Evolutionary conservation across 2,329 filamentous ascomycete genomes (phyloP).

Genomic region (Graphilbum sp.): DNA sequence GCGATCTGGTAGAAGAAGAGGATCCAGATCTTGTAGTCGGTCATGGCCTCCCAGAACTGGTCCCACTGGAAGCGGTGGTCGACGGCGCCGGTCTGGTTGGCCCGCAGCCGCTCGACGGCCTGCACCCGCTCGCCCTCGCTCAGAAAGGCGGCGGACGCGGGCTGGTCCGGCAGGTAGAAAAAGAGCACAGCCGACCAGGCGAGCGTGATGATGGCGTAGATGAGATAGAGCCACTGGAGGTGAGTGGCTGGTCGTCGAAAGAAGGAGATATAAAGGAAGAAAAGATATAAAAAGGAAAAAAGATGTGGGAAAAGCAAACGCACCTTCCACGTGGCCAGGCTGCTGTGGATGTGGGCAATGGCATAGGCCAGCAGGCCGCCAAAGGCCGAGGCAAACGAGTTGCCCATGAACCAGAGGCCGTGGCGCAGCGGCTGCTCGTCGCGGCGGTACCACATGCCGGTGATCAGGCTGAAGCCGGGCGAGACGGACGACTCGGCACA

Average conservation of each 20-base stretch:
- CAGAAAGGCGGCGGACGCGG: constrained; percentile 20
- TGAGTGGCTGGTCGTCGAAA: constrained; percentile 6
- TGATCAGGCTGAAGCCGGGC: constrained; percentile 3
- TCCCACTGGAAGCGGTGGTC: constrained; percentile 1
- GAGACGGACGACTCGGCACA: constrained; percentile 1
- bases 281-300: too few species aligned
- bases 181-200: constrained; percentile 14
- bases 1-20: constrained; percentile 7
- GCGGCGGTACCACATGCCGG: constrained; percentile 6
- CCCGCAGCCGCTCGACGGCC: constrained; percentile 16
- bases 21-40: constrained; percentile 8
- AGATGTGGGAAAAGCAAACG: not conserved
- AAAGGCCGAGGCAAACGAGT: constrained; percentile 1
- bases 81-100: constrained; percentile 19
- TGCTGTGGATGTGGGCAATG: constrained; percentile 7
- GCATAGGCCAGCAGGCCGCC: constrained; percentile 1
- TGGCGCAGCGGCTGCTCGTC: constrained; percentile 2
- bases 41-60: constrained; percentile 5
- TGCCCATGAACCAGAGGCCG: constrained; percentile 6
- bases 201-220: constrained; percentile 15
- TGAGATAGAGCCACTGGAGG: constrained; percentile 11
- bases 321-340: not conserved
- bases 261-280: too few species aligned
- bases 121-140: constrained; percentile 13
- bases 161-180: constrained; percentile 17